Evolutionary conservation across 148 eudicot species (phyloP).

Genomic region (Chenopodium album): DNA sequence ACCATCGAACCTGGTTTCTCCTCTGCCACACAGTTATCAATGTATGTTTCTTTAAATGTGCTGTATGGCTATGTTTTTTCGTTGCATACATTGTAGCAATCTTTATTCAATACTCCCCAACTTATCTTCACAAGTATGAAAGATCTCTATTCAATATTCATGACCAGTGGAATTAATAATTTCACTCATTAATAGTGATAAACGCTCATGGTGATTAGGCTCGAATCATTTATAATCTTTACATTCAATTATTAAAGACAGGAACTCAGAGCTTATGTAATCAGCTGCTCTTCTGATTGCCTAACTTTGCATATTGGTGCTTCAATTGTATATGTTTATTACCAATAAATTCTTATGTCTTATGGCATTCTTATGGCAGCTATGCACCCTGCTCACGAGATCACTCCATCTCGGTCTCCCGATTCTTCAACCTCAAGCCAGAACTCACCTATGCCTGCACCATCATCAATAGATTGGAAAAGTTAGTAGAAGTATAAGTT

Average conservation of each 20-base stretch:
- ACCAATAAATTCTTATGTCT: background rate
- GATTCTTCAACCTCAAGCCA: conserved; percentile 33
- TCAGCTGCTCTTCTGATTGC: background rate
- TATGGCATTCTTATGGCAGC: conserved; percentile 14
- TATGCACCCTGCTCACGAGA: conserved; percentile 30
- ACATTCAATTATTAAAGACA: background rate
- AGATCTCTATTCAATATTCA: background rate
- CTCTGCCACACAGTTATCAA: conserved; percentile 31
- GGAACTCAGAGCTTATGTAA: background rate
- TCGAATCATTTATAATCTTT: background rate
- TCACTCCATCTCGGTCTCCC: conserved; percentile 19
- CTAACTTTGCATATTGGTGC: background rate
- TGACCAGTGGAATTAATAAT: background rate
- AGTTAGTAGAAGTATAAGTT: conserved; percentile 25
- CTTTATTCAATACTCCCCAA: background rate
- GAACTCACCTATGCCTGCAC: conserved; percentile 34
- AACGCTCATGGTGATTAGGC: background rate
- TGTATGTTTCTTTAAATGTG: conserved; percentile 31
- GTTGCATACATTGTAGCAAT: background rate
- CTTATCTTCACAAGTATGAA: background rate
- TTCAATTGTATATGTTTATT: conserved; percentile 4
- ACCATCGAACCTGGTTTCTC: conserved; percentile 31
- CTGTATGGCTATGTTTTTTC: conserved; percentile 1
- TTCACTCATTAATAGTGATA: background rate
- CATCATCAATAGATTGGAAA: conserved; percentile 37